Conservation (phyloP, 805 yeast species). For the Monosporozyma siamensis region DNA sequence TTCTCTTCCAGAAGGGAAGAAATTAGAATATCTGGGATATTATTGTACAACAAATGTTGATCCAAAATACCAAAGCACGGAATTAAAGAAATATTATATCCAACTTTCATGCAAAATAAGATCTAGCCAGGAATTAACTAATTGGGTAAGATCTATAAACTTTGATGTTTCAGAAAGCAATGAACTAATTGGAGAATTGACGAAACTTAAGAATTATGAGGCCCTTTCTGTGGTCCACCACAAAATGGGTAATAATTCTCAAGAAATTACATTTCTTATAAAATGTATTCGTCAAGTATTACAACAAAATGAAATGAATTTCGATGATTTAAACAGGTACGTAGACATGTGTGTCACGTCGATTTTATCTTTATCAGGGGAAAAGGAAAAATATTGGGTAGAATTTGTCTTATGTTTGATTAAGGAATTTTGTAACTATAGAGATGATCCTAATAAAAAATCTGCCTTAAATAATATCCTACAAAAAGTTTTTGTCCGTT, state of each 20-base stretch:
- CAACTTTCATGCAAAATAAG: constrained; percentile 13
- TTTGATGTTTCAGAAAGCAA: constrained; percentile 10
- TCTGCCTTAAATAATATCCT: constrained; percentile 11
- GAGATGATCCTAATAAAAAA: constrained; percentile 8
- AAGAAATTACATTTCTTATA: constrained; percentile 14
- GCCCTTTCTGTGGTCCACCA: constrained; percentile 15
- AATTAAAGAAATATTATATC: constrained; percentile 11
- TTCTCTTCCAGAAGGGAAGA: constrained; percentile 2
- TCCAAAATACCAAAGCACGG: neutral
- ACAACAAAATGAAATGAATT: neutral
- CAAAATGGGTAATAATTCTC: constrained; percentile 10
- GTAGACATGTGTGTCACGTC: neutral
- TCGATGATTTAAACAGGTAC: constrained; percentile 2
- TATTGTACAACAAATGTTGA: constrained; percentile 4
- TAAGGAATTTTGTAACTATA: constrained; percentile 9
- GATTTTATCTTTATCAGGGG: neutral
- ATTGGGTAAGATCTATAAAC: constrained; percentile 13
- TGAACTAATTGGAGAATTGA: constrained; percentile 8
- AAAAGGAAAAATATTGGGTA: constrained; percentile 17
- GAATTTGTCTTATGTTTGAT: constrained; percentile 17
- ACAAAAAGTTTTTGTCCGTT: constrained; percentile 15
- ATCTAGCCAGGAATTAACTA: constrained; percentile 5
- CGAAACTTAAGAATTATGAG: constrained; percentile 9
- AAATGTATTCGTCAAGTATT: constrained; percentile 14
- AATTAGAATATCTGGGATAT: constrained; percentile 16